Conservation (phyloP, 2,329 filamentous ascomycete species). For the Hortaea sp. region DNA sequence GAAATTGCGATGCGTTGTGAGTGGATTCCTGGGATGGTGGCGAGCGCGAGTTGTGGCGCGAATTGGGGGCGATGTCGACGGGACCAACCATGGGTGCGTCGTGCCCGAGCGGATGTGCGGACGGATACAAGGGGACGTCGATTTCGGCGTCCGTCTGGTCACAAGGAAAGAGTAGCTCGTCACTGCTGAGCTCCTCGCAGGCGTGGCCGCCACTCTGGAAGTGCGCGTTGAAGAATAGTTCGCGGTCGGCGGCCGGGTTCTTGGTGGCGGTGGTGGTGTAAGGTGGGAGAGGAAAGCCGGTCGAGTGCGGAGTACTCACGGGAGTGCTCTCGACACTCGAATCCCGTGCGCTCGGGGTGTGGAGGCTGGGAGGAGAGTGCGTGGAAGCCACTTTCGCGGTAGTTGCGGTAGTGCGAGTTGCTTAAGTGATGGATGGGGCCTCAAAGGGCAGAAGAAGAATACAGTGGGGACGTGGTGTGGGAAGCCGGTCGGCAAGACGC, state of each 20-base stretch:
- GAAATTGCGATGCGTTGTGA: conserved; percentile 51
- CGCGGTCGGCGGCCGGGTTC: conserved; percentile 8
- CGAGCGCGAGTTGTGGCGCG: conserved; percentile 43
- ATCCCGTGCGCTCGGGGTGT: conserved; percentile 11
- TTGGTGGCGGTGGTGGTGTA: conserved; percentile 2
- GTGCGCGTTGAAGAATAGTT: conserved; percentile 1
- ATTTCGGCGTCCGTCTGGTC: conserved; percentile 8
- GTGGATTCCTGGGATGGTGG: conserved; percentile 51
- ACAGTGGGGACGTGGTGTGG: too few species aligned
- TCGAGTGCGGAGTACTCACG: conserved; percentile 15
- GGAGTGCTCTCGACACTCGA: conserved; percentile 19
- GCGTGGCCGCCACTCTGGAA: conserved; percentile 9
- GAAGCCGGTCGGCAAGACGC: too few species aligned
- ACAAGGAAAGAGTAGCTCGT: conserved; percentile 22
- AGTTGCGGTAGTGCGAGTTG: too few species aligned
- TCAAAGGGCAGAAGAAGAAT: too few species aligned
- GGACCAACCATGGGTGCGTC: conserved; percentile 43
- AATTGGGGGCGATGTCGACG: conserved; percentile 47
- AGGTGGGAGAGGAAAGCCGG: not conserved
- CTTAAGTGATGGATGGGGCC: too few species aligned
- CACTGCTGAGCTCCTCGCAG: conserved; percentile 17
- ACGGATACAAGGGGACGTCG: conserved; percentile 4
- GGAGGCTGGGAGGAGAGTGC: conserved; percentile 11
- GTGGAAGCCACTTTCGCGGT: too few species aligned
- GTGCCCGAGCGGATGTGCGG: conserved; percentile 7